Conservation (phyloP, 306 rosid species). For the Crataegus laevigata region DNA sequence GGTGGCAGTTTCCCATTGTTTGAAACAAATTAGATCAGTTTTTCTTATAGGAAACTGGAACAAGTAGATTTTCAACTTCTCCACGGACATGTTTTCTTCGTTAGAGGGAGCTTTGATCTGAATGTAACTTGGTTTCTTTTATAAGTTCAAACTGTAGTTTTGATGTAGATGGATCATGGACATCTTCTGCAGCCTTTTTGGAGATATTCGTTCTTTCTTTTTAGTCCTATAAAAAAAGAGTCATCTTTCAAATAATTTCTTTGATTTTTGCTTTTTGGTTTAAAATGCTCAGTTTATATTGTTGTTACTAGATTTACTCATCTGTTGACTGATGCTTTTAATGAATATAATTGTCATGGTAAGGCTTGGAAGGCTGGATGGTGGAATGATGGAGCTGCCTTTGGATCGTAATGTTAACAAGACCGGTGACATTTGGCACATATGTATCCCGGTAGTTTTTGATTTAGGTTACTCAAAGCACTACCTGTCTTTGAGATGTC, state of each 20-base stretch:
- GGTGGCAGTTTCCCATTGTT: background rate
- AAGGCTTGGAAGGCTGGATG: slow-evolving; percentile 35
- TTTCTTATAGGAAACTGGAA: background rate
- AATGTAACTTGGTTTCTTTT: background rate
- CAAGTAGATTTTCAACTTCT: background rate
- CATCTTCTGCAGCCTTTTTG: background rate
- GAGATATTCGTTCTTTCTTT: background rate
- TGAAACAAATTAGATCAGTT: background rate
- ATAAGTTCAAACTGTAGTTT: background rate
- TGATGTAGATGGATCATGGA: background rate
- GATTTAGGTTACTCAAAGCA: slow-evolving; percentile 17
- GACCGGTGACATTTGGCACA: slow-evolving; percentile 97
- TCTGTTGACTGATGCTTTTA: slow-evolving; percentile 2
- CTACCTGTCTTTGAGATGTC: background rate
- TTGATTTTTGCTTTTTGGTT: background rate
- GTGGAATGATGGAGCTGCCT: slow-evolving; percentile 54
- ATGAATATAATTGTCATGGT: slow-evolving; percentile 24
- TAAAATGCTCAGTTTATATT: background rate
- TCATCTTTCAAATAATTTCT: background rate
- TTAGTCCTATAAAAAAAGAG: background rate
- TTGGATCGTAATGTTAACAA: slow-evolving; percentile 72
- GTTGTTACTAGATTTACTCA: background rate
- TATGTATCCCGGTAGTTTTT: slow-evolving; percentile 63
- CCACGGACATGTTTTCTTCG: no score
- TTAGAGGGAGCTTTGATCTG: background rate